Evolutionary conservation across 202 grass and related monocot genomes (phyloP).

Genomic region (Musa balbisiana): DNA sequence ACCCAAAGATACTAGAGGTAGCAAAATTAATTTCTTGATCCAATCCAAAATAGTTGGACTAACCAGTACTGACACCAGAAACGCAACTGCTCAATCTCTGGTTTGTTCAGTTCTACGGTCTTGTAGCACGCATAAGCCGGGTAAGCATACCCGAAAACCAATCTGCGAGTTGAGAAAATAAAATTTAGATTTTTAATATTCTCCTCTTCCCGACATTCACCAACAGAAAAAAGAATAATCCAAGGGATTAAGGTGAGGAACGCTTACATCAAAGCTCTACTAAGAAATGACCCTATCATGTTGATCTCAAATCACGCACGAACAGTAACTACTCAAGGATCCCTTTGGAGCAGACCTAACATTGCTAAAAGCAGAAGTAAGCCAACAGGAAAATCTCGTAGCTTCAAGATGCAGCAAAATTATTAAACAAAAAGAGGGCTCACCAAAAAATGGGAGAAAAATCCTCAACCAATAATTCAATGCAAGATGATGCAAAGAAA

Average conservation of each 20-base stretch:
- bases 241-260: neutral
- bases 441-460: too few relatives aligned
- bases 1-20: neutral
- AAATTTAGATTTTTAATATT: neutral
- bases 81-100: constrained; percentile 44
- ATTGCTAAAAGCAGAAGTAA: too few relatives aligned
- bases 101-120: constrained; percentile 42
- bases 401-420: too few relatives aligned
- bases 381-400: too few relatives aligned
- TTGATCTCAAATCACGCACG: constrained; percentile 1
- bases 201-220: neutral
- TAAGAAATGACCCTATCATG: constrained; percentile 61
- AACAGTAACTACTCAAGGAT: too few relatives aligned
- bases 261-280: constrained; percentile 53
- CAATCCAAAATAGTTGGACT: neutral
- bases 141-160: constrained; percentile 59
- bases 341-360: too few relatives aligned
- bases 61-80: constrained; percentile 90
- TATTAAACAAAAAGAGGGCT: too few relatives aligned
- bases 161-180: constrained; percentile 17
- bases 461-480: too few relatives aligned
- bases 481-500: too few relatives aligned
- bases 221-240: neutral
- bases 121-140: constrained; percentile 77
- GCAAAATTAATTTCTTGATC: neutral